Evolutionary conservation across 1,284 basidiomycete species (phyloP), one percentile per base, ranked within the genome.

Genomic region (Ustilago loliicola): DNA sequence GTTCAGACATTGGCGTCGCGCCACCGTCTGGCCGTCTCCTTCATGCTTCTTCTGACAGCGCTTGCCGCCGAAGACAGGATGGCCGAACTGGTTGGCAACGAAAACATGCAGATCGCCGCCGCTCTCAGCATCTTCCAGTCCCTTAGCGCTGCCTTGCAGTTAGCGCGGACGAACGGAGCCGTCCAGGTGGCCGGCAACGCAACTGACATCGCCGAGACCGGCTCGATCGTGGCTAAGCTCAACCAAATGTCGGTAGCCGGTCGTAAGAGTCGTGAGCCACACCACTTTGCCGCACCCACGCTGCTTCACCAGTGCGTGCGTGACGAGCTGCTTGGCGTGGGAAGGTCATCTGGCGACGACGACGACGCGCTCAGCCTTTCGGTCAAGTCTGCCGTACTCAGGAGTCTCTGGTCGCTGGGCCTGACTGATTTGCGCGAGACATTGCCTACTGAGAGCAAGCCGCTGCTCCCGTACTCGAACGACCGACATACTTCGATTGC

Each of bases 171-270:
- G 9, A 61, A 71, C 40, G 72, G 71, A 10, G 48, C 42, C 17
- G 27, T 73, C 27, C 71, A 78, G 36, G 59, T 78, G 2, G 62
- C 58, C 5, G 54, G 54, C 36, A 57, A 51, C 30, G 36, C 52
- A 15, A 51, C 10, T 11, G 70, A 61, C 21, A 30, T 45, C 17
- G 70, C 57, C 23, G 70, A 73, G 29, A 57, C 64, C 7, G 76
- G 74, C 45, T 74, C 71, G 34, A 74, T 78, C 40, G 76, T 73
- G 13, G 76, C 71, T 19, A 62, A 67, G 60, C 72, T 78, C 40
- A 73, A 72, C 34, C 71, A 71, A 48, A 71, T 78, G 72, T 74
- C 71, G 54, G 76, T 78, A 7, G 72, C 64, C 9, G 76, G 76
- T 23, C 64, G 76, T 34, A 67, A 68, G 63, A 72, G 70, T 38